Conservation (phyloP, 2,329 filamentous ascomycete genomes). For the Sphaerostilbella broomeana region DNA sequence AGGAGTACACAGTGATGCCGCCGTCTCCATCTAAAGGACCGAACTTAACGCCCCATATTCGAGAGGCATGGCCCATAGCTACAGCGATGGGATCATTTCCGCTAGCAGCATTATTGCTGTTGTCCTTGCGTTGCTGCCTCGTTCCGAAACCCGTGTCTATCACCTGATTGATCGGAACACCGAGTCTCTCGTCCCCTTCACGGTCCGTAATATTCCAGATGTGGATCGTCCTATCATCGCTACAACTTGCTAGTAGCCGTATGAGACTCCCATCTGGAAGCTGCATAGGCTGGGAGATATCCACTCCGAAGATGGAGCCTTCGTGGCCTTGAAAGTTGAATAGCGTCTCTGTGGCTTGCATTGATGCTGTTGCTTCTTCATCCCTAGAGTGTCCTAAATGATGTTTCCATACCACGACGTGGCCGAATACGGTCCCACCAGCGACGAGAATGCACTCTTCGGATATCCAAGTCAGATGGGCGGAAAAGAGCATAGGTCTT, state of each 20-base stretch:
- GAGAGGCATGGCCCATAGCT: conserved; percentile 78
- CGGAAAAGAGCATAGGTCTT: conserved; percentile 82
- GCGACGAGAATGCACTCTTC: conserved; percentile 62
- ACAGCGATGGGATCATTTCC: conserved; percentile 51
- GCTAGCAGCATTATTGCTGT: background rate
- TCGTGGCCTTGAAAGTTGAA: conserved; percentile 65
- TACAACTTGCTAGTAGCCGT: conserved; percentile 81
- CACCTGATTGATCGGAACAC: conserved; percentile 36
- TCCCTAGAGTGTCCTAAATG: no score
- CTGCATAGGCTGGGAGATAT: conserved; percentile 59
- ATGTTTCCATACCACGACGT: conserved; percentile 85
- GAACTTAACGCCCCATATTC: conserved; percentile 84
- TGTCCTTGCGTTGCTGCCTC: background rate
- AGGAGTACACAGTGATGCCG: conserved; percentile 53
- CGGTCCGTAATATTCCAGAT: conserved; percentile 75
- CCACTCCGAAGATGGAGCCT: conserved; percentile 87
- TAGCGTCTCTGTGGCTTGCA: conserved; percentile 37
- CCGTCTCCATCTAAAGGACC: conserved; percentile 27
- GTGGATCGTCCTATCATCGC: conserved; percentile 84
- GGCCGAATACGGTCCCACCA: conserved; percentile 88
- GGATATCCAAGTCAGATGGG: conserved; percentile 60
- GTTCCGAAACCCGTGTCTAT: conserved; percentile 13
- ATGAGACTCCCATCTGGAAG: conserved; percentile 32
- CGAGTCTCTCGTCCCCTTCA: background rate
- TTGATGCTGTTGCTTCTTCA: background rate